Conservation (phyloP, 805 yeast species). For the Sugiyamaella americana region DNA sequence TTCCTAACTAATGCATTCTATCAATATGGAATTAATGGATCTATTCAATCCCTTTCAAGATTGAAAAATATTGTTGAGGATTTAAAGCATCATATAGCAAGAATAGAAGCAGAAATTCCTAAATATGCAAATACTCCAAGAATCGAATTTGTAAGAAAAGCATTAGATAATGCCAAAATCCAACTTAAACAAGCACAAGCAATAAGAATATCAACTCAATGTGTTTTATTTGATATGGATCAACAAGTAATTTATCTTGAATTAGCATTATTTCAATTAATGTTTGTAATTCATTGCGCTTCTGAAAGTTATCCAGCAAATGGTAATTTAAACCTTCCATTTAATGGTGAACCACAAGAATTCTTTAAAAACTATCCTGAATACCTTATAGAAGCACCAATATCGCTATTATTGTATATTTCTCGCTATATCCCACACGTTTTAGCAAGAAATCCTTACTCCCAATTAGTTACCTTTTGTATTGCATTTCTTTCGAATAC, state of each 20-base stretch:
- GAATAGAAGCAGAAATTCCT: slow-evolving; percentile 38
- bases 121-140: slow-evolving; percentile 21
- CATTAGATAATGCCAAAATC: slow-evolving; percentile 42
- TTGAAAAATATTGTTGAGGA: slow-evolving; percentile 45
- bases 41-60: slow-evolving; percentile 51
- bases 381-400: slow-evolving; percentile 72
- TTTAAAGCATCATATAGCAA: slow-evolving; percentile 43
- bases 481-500: slow-evolving; percentile 68
- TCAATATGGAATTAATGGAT: slow-evolving; percentile 87
- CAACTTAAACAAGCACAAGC: slow-evolving; percentile 37
- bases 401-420: slow-evolving; percentile 50
- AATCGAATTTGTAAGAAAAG: slow-evolving; percentile 12
- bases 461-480: slow-evolving; percentile 58
- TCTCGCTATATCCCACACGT: slow-evolving; percentile 46
- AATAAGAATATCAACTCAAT: slow-evolving; percentile 53
- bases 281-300: slow-evolving; percentile 62
- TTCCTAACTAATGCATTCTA: slow-evolving; percentile 70
- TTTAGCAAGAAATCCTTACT: slow-evolving; percentile 39
- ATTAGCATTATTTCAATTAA: slow-evolving; percentile 67
- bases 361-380: slow-evolving; percentile 89
- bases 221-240: slow-evolving; percentile 51
- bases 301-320: slow-evolving; percentile 46
- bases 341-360: slow-evolving; percentile 9
- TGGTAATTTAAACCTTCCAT: slow-evolving; percentile 12
- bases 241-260: slow-evolving; percentile 67